Evolutionary conservation across 495 filamentous ascomycete species (phyloP).

Genomic region (Xylaria nigripes): DNA sequence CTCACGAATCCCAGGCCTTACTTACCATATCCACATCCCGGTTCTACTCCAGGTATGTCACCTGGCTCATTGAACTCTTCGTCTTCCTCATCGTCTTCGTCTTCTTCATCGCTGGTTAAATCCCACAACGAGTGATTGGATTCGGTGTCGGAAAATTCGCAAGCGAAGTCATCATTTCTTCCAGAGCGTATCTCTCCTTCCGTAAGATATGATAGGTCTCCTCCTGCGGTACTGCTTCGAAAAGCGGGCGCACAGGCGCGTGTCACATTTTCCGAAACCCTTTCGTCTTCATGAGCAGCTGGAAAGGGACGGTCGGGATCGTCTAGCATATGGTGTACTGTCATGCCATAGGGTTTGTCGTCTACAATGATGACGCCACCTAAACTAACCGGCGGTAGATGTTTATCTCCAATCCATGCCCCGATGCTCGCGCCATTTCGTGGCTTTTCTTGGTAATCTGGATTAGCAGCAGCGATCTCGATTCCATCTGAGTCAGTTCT

Average conservation of each 20-base stretch:
- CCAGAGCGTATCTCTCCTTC: slow-evolving; percentile 30
- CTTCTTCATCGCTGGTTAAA: slow-evolving; percentile 39
- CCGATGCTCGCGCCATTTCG: slow-evolving; percentile 87
- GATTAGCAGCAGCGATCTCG: slow-evolving; percentile 44
- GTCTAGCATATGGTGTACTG: slow-evolving; percentile 92
- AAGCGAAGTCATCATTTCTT: slow-evolving; percentile 37
- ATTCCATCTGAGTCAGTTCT: slow-evolving; percentile 15
- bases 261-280: slow-evolving; percentile 19
- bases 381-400: slow-evolving; percentile 81
- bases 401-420: slow-evolving; percentile 73
- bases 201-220: slow-evolving; percentile 4
- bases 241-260: slow-evolving; percentile 17
- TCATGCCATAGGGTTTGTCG: slow-evolving; percentile 79
- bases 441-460: slow-evolving; percentile 64
- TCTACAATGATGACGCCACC: slow-evolving; percentile 82
- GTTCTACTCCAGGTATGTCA: slow-evolving; percentile 74
- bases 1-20: not conserved
- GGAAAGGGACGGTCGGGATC: slow-evolving; percentile 58
- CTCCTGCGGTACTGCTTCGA: slow-evolving; percentile 27
- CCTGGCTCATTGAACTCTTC: slow-evolving; percentile 52
- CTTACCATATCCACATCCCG: slow-evolving; percentile 58
- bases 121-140: slow-evolving; percentile 40
- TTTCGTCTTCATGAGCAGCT: slow-evolving; percentile 24
- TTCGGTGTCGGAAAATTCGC: slow-evolving; percentile 50
- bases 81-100: slow-evolving; percentile 34